phyloP scores from a whole-genome alignment of 768 basidiomycete genomes.

The Tulasnella sp. region DNA sequence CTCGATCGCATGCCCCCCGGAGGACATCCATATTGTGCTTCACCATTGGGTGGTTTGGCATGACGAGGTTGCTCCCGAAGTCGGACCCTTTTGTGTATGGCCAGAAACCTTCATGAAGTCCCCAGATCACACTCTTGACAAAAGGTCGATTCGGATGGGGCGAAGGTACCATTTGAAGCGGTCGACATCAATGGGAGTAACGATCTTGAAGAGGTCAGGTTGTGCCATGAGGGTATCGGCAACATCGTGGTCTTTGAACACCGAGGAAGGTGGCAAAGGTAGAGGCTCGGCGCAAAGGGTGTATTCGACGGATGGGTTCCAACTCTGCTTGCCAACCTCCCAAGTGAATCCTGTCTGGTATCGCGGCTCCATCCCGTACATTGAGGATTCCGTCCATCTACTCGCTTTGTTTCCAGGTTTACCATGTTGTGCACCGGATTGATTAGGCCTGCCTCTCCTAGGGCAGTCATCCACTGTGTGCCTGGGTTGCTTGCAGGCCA shows the following conservation, averaged over 20 bases:
- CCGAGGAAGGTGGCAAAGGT: background rate
- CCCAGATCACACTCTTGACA: conserved; percentile 25
- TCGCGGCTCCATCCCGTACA: background rate
- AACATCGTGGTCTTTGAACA: conserved; percentile 14
- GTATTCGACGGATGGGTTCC: background rate
- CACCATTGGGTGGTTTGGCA: background rate
- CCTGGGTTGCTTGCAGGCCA: background rate
- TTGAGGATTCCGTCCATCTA: background rate
- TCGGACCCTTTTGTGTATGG: conserved; percentile 25
- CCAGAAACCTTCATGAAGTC: conserved; percentile 35
- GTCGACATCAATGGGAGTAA: conserved; percentile 29
- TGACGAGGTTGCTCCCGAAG: conserved; percentile 22
- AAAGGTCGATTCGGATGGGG: conserved; percentile 30
- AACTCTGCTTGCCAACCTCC: background rate
- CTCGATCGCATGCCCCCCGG: conserved; percentile 19
- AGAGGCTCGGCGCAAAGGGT: background rate
- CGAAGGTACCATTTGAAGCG: conserved; percentile 22
- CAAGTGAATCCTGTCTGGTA: background rate
- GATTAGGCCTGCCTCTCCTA: too few species aligned
- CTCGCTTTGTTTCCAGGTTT: background rate
- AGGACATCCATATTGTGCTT: conserved; percentile 21
- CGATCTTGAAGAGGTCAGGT: conserved; percentile 28
- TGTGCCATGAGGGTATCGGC: conserved; percentile 20
- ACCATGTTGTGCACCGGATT: background rate
- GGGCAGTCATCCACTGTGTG: background rate